Conservation (phyloP, 2,329 filamentous ascomycete genomes). For the Penicillium italicum region DNA sequence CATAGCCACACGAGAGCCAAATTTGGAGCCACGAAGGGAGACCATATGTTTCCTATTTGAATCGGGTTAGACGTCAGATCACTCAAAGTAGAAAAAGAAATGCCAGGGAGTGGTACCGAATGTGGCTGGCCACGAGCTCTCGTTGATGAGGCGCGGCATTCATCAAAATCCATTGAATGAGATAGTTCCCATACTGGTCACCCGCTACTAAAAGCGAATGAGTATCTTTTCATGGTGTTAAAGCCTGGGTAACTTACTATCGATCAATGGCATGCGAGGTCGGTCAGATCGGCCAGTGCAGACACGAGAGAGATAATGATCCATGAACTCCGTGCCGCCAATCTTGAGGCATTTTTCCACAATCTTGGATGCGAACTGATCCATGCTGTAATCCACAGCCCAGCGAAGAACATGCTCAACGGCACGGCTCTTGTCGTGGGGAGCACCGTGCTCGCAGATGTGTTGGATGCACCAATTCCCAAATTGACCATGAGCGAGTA, state of each 20-base stretch:
- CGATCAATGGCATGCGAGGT: slow-evolving; percentile 92
- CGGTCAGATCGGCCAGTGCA: slow-evolving; percentile 87
- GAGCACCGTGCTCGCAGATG: slow-evolving; percentile 92
- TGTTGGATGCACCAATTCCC: slow-evolving; percentile 99
- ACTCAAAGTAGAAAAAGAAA: background rate
- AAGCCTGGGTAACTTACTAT: slow-evolving; percentile 57
- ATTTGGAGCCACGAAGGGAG: slow-evolving; percentile 95
- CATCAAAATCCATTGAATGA: slow-evolving; percentile 94
- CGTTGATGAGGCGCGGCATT: slow-evolving; percentile 83
- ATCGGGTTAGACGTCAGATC: slow-evolving; percentile 4
- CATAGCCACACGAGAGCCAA: slow-evolving; percentile 97
- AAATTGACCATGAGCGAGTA: slow-evolving; percentile 95
- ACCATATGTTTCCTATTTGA: slow-evolving; percentile 85
- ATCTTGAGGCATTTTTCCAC: slow-evolving; percentile 99
- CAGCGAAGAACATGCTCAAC: slow-evolving; percentile 93
- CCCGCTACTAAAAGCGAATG: slow-evolving; percentile 62
- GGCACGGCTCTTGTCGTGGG: slow-evolving; percentile 85
- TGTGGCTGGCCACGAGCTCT: slow-evolving; percentile 88
- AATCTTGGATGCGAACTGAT: slow-evolving; percentile 98
- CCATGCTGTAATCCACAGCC: slow-evolving; percentile 95
- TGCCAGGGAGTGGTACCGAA: slow-evolving; percentile 54
- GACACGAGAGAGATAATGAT: slow-evolving; percentile 88
- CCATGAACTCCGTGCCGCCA: slow-evolving; percentile 81
- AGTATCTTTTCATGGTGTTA: background rate
- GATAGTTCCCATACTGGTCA: slow-evolving; percentile 97